Evolutionary conservation across 331 rosid species (phyloP).

Genomic region (Acacia concinna): DNA sequence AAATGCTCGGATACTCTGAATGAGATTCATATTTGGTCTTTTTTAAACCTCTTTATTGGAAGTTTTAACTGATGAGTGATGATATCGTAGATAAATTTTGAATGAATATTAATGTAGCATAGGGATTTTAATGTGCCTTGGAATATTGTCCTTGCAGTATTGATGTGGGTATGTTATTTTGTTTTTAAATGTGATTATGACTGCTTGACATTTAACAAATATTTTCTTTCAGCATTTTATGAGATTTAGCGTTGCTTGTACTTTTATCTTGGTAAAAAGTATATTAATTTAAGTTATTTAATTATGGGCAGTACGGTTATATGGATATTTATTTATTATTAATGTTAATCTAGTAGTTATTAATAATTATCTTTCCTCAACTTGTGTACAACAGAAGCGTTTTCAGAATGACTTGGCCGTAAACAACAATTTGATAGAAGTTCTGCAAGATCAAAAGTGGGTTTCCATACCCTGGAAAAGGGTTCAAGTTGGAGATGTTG

Average conservation of each 20-base stretch:
- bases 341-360: neutral
- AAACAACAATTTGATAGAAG: slow-evolving; percentile 66
- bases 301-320: neutral
- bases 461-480: slow-evolving; percentile 79
- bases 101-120: neutral
- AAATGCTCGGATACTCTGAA: neutral
- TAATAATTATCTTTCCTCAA: slow-evolving; percentile 26
- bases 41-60: neutral
- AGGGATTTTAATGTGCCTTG: neutral
- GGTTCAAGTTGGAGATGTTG: slow-evolving; percentile 88
- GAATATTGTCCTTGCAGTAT: slow-evolving; percentile 8
- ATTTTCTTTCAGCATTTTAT: neutral
- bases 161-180: neutral
- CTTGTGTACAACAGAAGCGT: slow-evolving; percentile 70
- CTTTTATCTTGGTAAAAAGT: neutral
- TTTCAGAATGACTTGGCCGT: slow-evolving; percentile 87
- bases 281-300: neutral
- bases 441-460: slow-evolving; percentile 86
- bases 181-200: neutral
- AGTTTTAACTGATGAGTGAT: slow-evolving; percentile 9
- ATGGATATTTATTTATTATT: neutral
- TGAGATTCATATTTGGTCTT: slow-evolving; percentile 22
- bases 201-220: neutral
- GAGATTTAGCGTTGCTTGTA: neutral
- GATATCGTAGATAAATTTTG: neutral